Conservation (phyloP, 1,284 basidiomycete species). For the Trametes sp. region DNA sequence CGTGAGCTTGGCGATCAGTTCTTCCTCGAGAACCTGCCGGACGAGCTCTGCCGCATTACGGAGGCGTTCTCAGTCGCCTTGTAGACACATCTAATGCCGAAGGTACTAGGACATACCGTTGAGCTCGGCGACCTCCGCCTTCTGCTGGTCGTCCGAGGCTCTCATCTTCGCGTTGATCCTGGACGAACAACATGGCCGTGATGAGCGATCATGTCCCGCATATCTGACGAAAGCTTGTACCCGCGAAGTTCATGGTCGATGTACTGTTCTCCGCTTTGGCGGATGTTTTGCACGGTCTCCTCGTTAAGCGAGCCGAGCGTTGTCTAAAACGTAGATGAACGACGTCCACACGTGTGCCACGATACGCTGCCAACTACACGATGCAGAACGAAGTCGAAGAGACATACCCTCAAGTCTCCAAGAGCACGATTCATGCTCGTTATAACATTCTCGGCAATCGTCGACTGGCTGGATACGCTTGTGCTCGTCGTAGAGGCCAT, state of each 20-base stretch:
- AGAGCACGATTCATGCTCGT: background rate
- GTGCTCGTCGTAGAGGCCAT: background rate
- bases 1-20: conserved; percentile 53
- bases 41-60: conserved; percentile 60
- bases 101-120: conserved; percentile 50
- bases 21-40: conserved; percentile 51
- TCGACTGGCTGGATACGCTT: background rate
- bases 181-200: background rate
- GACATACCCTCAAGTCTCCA: background rate
- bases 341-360: accelerated
- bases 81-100: no score
- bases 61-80: no score
- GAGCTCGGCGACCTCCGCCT: conserved; percentile 55
- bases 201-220: background rate
- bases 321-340: conserved; percentile 28
- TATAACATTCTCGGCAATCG: conserved; percentile 4
- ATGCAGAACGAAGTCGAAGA: background rate
- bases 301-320: conserved; percentile 46
- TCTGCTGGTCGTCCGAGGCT: conserved; percentile 51
- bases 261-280: conserved; percentile 42
- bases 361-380: no score
- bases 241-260: conserved; percentile 37
- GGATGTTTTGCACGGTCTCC: conserved; percentile 43
- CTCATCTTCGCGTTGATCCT: conserved; percentile 54
- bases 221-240: conserved; percentile 19